phyloP scores from a whole-genome alignment of 176 grass and related monocot species.

The Rhynchospora tenuis region DNA sequence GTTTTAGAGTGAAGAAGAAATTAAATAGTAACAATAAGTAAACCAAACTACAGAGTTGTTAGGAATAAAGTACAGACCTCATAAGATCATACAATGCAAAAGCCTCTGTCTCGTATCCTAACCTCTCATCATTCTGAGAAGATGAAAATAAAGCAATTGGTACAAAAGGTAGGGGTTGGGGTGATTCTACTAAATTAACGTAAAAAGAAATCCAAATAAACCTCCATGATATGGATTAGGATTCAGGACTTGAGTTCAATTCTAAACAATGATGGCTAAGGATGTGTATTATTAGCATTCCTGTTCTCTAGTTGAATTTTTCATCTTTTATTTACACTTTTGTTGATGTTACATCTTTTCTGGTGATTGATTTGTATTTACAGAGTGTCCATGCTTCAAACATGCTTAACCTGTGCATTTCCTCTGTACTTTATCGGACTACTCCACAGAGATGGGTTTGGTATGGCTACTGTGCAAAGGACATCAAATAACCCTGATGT shows the following conservation, averaged over 20 bases:
- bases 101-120: slow-evolving; percentile 94
- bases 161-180: slow-evolving; percentile 8
- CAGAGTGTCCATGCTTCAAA: neutral
- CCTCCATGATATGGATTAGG: neutral
- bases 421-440: neutral
- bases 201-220: neutral
- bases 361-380: neutral
- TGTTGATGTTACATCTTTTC: neutral
- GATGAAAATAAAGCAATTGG: neutral
- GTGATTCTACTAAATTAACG: slow-evolving; percentile 21
- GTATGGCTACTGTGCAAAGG: neutral
- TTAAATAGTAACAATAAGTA: neutral
- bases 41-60: neutral
- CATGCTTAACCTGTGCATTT: neutral
- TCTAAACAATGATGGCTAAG: neutral
- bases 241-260: neutral
- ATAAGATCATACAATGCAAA: slow-evolving; percentile 90
- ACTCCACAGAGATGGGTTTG: neutral
- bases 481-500: neutral
- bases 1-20: neutral
- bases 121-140: slow-evolving; percentile 70
- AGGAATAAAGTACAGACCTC: slow-evolving; percentile 46
- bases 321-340: neutral
- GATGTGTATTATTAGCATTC: neutral
- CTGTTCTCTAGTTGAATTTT: neutral